phyloP scores from a whole-genome alignment of 176 grass and related monocot species.

The Eragrostis nindensis region DNA sequence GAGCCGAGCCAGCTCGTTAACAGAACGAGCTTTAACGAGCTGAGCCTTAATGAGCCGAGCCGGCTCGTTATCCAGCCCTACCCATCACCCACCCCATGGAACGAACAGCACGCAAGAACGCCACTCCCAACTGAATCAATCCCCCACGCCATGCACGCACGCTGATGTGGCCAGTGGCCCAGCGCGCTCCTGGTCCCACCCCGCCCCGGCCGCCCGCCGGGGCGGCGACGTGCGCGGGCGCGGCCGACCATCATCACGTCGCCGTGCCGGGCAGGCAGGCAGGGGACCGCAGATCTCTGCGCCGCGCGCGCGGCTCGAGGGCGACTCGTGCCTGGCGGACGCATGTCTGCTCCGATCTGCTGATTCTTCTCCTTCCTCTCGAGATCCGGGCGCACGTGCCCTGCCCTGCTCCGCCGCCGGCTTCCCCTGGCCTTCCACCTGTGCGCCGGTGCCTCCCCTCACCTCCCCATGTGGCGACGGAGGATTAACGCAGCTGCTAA shows the following conservation, averaged over 20 bases:
- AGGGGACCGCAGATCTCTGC: background rate
- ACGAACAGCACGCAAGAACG: no score
- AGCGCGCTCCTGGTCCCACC: background rate
- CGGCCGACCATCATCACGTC: conserved; percentile 25
- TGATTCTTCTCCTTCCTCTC: background rate
- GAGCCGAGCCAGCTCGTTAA: no score
- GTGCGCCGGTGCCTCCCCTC: background rate
- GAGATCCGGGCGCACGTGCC: conserved; percentile 46
- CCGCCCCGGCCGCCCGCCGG: background rate
- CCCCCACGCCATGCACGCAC: no score
- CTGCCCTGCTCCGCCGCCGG: background rate
- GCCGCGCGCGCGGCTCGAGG: conserved; percentile 33
- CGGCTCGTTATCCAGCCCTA: no score
- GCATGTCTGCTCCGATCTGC: background rate
- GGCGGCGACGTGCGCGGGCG: background rate
- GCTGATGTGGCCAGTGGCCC: no score
- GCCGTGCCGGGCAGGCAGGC: conserved; percentile 1
- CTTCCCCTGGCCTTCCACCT: background rate
- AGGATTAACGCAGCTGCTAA: conserved; percentile 33
- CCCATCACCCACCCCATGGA: no score
- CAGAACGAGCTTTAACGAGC: no score
- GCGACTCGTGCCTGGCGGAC: conserved; percentile 18
- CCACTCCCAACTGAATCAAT: no score
- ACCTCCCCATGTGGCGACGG: background rate
- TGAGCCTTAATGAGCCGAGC: no score